phyloP scores from a whole-genome alignment of 768 basidiomycete genomes.

The Lentinula edodes region DNA sequence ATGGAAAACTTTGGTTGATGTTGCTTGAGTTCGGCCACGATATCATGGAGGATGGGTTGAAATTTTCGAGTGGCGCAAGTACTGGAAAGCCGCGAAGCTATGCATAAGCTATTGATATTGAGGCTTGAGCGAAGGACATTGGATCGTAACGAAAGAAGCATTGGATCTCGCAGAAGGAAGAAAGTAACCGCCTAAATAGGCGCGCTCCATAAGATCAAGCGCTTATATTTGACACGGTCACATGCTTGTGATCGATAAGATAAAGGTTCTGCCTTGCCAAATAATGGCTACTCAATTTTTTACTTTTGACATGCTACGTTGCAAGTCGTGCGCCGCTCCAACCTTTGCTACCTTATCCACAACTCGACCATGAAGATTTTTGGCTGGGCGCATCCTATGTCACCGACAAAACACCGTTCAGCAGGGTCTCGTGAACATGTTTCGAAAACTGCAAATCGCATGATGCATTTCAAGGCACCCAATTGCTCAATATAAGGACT shows the following conservation, averaged over 20 bases:
- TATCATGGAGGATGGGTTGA: conserved; percentile 30
- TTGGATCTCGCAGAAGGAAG: background rate
- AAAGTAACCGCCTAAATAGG: too few relatives aligned
- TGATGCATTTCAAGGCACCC: background rate
- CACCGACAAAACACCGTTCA: too few relatives aligned
- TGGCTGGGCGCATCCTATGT: too few relatives aligned
- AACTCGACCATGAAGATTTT: too few relatives aligned
- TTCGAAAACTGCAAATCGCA: background rate
- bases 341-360: too few relatives aligned
- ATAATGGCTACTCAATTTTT: too few relatives aligned
- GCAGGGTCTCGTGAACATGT: background rate
- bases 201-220: too few relatives aligned
- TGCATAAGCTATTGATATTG: background rate
- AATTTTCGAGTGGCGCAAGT: conserved; percentile 10
- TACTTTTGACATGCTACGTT: too few relatives aligned
- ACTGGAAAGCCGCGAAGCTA: background rate
- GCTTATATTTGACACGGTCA: too few relatives aligned
- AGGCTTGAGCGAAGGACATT: background rate
- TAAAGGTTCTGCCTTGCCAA: too few relatives aligned
- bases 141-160: background rate
- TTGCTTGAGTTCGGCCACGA: conserved; percentile 27
- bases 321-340: too few relatives aligned
- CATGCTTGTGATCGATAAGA: too few relatives aligned
- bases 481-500: background rate
- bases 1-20: conserved; percentile 46